Evolutionary conservation across 257 asterid species (phyloP), one percentile per base, ranked within the genome.

Genomic region (Ajuga chamaepitys): DNA sequence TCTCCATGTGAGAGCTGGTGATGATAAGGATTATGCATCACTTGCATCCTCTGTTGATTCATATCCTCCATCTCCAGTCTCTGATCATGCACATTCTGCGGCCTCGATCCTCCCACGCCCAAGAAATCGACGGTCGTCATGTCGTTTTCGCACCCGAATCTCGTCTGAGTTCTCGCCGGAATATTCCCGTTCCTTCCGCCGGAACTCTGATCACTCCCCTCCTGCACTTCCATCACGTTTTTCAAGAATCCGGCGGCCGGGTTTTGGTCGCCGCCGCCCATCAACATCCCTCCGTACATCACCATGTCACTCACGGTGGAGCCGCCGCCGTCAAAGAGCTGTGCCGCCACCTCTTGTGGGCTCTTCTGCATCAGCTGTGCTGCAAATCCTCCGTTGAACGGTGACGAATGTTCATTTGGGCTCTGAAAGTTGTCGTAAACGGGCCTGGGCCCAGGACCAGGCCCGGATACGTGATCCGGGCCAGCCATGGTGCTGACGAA

Each of bases 101-200:
- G 67, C 70, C 88, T 68, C 2, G 95, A 72, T 57, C 91, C 94
- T 26, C 96, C 96, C 0, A 86, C 79, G 21, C 96, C 98, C 75
- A 91, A 58, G 86, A 91, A 88, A 80, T 91, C 98, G 1, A 91
- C 95, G 11, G 96, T 88, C 77, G 79, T 76, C 73, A 86, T 78
- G 25, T 80, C 85, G 16, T 68, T 64, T 8, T 79, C 83, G 9
- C 76, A 80, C 11, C 66, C 80, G 21, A 84, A 25, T 28, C 81
- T 59, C 5, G 79, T 48, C 2, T 55, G 52, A 14, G 66, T 71
- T 20, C 74, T 40, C 5, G 34, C 73, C 82, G 62, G 54, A 12
- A 37, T 22, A 38, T 30, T 65, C 37, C 9, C 38, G n/a, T 50
- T 65, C 40, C 71, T 71, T 13, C 75, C 26, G 14, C 72, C 67